Base-by-base conservation (phyloP, 2,329 filamentous ascomycete species). In the Westerdykella ornata region DNA sequence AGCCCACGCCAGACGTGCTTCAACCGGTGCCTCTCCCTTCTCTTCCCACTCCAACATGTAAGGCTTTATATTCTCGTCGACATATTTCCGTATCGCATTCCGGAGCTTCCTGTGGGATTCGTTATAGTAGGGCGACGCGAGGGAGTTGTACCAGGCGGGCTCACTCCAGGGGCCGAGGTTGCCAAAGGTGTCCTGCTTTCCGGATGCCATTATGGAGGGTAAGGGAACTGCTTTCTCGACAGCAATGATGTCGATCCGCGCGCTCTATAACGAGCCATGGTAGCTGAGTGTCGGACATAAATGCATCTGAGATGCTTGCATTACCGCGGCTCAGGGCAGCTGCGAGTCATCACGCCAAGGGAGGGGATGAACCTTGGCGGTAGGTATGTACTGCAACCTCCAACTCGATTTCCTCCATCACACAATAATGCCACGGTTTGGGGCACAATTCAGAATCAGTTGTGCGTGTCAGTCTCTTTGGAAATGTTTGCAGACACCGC, bases 41-140 rank as follows among this genome's bases (percentile, higher is more conserved):
- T 65, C 68, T 48, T 85, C 82, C 81, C 81, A 85, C 30, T 82
- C 77, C 22, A 80, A 71, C 3, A 75, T 74, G 47, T 74, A 69
- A 0, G 79, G 80, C 2, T 75, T 65, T 34, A 84, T 69, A 29
- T 80, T 65, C 2, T 71, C 68, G 43, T 84, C 74, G 36, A 84
- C 67, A 46, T 83, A 84, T 17, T 69, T 55, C 30, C 81, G 74
- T 0, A 83, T 65, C 4, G 67, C 69, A 29, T 75, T 68, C 38
- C 78, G 77, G 1, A 84, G 69, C n/a, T 62, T 66, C 22, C 73
- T 72, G 56, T 85, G 82, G 2, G 75, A 75, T 12, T 74, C 69
- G 19, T 73, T 81, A 68, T 85, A 84, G 64, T 83, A 82, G 0
- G 80, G 77, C 37, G 74, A 74, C 7, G 69, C 66, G 42, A 77